Conservation (phyloP, 345 rosid genomes). For the Rubroshorea leprosula region DNA sequence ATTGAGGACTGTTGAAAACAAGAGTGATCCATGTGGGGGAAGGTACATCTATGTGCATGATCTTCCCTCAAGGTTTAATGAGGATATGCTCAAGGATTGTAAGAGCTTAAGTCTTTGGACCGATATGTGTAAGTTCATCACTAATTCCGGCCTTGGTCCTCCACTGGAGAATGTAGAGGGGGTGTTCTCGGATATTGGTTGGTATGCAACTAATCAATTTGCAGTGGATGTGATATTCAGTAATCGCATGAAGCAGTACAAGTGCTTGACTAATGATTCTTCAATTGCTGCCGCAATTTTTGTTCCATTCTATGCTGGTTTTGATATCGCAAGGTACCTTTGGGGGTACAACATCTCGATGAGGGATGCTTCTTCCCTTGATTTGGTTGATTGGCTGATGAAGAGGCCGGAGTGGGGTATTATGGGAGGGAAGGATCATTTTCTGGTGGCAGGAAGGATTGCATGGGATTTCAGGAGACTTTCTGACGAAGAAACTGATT, state of each 20-base stretch:
- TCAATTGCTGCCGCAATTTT: slow-evolving; percentile 80
- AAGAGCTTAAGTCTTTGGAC: slow-evolving; percentile 84
- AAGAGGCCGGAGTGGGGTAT: slow-evolving; percentile 82
- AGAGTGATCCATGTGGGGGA: slow-evolving; percentile 81
- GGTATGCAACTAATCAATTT: slow-evolving; percentile 89
- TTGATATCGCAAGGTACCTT: slow-evolving; percentile 74
- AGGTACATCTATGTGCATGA: slow-evolving; percentile 76
- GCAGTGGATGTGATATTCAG: slow-evolving; percentile 81
- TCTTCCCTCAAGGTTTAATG: slow-evolving; percentile 72
- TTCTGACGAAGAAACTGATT: slow-evolving; percentile 59
- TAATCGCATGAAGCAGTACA: slow-evolving; percentile 82
- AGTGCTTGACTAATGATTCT: slow-evolving; percentile 76
- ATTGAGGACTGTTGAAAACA: slow-evolving; percentile 62
- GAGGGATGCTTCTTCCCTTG: slow-evolving; percentile 82
- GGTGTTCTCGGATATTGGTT: slow-evolving; percentile 70
- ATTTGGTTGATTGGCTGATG: slow-evolving; percentile 79
- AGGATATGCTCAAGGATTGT: slow-evolving; percentile 81
- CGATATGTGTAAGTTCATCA: slow-evolving; percentile 83
- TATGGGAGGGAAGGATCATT: slow-evolving; percentile 85
- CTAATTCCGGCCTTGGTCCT: slow-evolving; percentile 77
- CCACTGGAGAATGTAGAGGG: slow-evolving; percentile 74
- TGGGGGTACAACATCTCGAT: slow-evolving; percentile 72
- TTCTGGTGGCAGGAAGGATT: slow-evolving; percentile 83
- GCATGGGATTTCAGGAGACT: slow-evolving; percentile 93
- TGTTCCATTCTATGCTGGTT: slow-evolving; percentile 88